A percentile compares a stretch with the other conserved stretches of the same genome.
phyloP scores from a whole-genome alignment of 164 flowering plant species.

The Vitis vinifera region DNA sequence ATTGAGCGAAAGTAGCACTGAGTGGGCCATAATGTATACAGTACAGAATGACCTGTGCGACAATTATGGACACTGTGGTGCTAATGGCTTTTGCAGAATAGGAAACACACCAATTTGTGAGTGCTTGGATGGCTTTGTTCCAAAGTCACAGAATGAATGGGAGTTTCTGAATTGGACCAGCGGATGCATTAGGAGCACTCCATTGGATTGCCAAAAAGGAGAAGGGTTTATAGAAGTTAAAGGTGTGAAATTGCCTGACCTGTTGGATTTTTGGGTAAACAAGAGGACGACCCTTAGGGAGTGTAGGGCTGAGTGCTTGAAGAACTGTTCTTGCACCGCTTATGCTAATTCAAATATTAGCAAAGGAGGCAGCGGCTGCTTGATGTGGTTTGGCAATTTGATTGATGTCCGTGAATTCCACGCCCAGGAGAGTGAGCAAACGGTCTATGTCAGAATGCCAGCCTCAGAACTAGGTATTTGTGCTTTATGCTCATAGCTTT shows the following conservation, averaged over 20 bases:
- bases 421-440: background rate
- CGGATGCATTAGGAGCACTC: slow-evolving; percentile 18
- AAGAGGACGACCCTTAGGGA: slow-evolving; percentile 1
- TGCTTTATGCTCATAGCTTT: background rate
- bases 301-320: slow-evolving; percentile 18
- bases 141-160: slow-evolving; percentile 10
- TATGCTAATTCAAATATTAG: background rate
- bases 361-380: slow-evolving; percentile 11
- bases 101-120: slow-evolving; percentile 2
- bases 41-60: slow-evolving; percentile 15
- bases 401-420: slow-evolving; percentile 9
- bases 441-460: slow-evolving; percentile 20
- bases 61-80: slow-evolving; percentile 20
- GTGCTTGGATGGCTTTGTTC: slow-evolving; percentile 20
- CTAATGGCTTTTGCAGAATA: slow-evolving; percentile 14
- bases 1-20: slow-evolving; percentile 6
- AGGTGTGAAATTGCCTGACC: slow-evolving; percentile 22
- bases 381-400: slow-evolving; percentile 19
- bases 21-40: slow-evolving; percentile 1
- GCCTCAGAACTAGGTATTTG: slow-evolving; percentile 12
- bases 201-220: slow-evolving; percentile 4
- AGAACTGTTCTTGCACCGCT: slow-evolving; percentile 25
- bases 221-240: slow-evolving; percentile 18
- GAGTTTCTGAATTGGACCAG: background rate
- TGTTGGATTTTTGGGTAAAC: background rate